Conservation (phyloP, 2,329 filamentous ascomycete species). For the Curvularia spicifera region DNA sequence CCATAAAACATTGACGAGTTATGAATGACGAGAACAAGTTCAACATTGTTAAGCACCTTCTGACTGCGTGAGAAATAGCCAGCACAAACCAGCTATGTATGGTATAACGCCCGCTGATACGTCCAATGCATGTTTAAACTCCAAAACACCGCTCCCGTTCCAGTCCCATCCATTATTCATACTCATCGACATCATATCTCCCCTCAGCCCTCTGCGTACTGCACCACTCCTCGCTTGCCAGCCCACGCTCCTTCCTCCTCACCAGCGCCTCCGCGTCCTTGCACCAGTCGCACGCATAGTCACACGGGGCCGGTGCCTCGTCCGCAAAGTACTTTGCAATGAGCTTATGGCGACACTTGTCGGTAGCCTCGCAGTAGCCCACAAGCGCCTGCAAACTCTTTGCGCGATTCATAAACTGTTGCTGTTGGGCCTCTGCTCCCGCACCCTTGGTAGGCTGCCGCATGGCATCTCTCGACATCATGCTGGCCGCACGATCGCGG, state of each 20-base stretch:
- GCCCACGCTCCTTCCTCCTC: slow-evolving; percentile 52
- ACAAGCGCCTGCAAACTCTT: slow-evolving; percentile 65
- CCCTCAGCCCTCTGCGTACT: slow-evolving; percentile 56
- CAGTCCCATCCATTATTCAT: slow-evolving; percentile 32
- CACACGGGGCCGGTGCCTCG: slow-evolving; percentile 47
- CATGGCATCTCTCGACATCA: slow-evolving; percentile 58
- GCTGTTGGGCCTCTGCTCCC: slow-evolving; percentile 43
- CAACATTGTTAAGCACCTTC: background rate
- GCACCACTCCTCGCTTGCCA: slow-evolving; percentile 59
- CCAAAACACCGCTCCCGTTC: background rate
- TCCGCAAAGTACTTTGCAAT: slow-evolving; percentile 50
- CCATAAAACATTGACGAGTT: background rate
- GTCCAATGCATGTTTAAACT: background rate
- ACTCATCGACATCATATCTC: slow-evolving; percentile 49
- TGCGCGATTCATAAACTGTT: slow-evolving; percentile 50
- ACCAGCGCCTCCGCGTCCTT: slow-evolving; percentile 53
- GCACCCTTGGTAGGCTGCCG: slow-evolving; percentile 55
- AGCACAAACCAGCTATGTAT: background rate
- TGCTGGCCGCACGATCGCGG: slow-evolving; percentile 71
- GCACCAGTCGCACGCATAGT: slow-evolving; percentile 58
- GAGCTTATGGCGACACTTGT: slow-evolving; percentile 70
- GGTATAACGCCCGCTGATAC: background rate
- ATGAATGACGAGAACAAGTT: background rate
- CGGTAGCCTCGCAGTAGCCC: slow-evolving; percentile 79
- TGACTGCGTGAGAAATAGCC: background rate